Evolutionary conservation across 2,329 filamentous ascomycete species (phyloP).

Genomic region (Chaetomiaceae sp.): DNA sequence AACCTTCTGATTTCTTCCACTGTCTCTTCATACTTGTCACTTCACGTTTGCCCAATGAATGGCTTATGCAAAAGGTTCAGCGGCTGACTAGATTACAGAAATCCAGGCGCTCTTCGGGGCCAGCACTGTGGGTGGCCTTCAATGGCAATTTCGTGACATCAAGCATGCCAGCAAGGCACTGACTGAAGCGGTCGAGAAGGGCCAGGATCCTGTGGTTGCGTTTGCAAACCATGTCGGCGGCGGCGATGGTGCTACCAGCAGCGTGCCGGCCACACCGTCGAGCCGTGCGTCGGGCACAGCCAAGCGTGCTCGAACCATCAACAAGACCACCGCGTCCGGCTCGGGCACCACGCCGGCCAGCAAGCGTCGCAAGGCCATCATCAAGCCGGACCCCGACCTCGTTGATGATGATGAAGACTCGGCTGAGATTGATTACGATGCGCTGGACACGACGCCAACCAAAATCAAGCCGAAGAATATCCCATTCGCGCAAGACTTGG

Average conservation of each 20-base stretch:
- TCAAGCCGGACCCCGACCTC: constrained; percentile 3
- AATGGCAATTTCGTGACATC: constrained; percentile 54
- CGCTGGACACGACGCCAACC: constrained; percentile 25
- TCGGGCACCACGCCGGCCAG: constrained; percentile 12
- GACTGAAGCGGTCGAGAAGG: constrained; percentile 37
- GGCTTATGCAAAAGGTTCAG: not conserved
- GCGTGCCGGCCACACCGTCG: constrained; percentile 24
- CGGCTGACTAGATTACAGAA: constrained; percentile 34
- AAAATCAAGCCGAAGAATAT: constrained; percentile 3
- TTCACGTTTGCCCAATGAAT: too few species aligned
- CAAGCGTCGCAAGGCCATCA: constrained; percentile 12
- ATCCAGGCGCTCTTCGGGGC: constrained; percentile 56
- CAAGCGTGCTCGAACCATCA: constrained; percentile 9
- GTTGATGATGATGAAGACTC: constrained; percentile 21
- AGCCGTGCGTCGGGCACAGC: constrained; percentile 2
- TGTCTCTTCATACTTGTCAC: too few species aligned
- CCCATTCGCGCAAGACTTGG: not conserved
- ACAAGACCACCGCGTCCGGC: constrained; percentile 2
- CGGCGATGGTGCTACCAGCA: constrained; percentile 23
- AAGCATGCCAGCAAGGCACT: constrained; percentile 48
- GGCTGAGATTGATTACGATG: constrained; percentile 27
- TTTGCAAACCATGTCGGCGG: constrained; percentile 27
- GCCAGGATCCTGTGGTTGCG: constrained; percentile 40
- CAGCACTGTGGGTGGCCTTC: constrained; percentile 51
- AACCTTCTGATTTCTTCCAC: too few species aligned